Conservation (phyloP, 495 filamentous ascomycete species). For the Tuber umbilicatum region DNA sequence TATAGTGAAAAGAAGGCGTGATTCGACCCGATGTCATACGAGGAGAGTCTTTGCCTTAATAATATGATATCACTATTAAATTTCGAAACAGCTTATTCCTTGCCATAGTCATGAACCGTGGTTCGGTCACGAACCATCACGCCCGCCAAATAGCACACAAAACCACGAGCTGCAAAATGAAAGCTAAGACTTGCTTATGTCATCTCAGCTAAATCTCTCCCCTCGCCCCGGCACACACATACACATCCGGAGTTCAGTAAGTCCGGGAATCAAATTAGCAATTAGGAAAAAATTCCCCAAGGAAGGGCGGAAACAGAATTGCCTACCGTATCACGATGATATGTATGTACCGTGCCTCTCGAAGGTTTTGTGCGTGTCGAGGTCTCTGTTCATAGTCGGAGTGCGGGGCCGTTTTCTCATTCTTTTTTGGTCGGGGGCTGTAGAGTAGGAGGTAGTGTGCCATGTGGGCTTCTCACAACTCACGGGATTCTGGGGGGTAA, state of each 20-base stretch:
- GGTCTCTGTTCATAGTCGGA: too few species aligned
- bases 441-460: too few species aligned
- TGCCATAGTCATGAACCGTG: not conserved
- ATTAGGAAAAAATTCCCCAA: too few species aligned
- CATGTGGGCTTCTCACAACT: too few species aligned
- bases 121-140: not conserved
- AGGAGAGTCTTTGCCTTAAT: not conserved
- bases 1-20: not conserved
- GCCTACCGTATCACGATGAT: not conserved
- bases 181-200: not conserved
- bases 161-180: not conserved
- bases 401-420: too few species aligned
- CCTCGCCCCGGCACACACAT: not conserved
- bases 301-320: too few species aligned
- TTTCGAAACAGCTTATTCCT: not conserved
- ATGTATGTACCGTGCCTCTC: too few species aligned
- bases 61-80: not conserved
- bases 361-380: too few species aligned
- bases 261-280: not conserved
- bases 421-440: too few species aligned
- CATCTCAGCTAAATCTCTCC: not conserved
- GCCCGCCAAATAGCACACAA: not conserved
- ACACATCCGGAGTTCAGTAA: not conserved
- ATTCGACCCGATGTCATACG: not conserved
- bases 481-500: too few species aligned